These are phyloP conservation scores for Graphilbum sp. DNA, from an alignment of 2,329 filamentous ascomycete species.

Conservation along the genomic window DNA sequence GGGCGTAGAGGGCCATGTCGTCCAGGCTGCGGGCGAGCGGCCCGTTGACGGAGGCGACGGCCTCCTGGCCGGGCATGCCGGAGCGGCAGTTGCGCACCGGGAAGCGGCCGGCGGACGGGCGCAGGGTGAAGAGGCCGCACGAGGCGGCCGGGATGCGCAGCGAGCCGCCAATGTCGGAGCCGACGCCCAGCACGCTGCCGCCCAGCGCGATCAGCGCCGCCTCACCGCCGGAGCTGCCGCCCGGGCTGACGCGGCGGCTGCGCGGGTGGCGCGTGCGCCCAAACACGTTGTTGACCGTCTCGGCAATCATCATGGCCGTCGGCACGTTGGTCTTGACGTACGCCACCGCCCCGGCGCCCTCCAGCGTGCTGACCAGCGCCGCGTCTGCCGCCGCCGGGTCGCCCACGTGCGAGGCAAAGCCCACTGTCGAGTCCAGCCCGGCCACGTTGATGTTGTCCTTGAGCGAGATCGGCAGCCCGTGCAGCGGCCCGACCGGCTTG, in stretches of 20 bases:
- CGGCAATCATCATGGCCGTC: constrained; percentile 51
- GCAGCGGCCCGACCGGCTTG: constrained; percentile 41
- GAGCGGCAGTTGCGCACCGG: constrained; percentile 35
- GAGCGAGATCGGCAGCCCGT: constrained; percentile 47
- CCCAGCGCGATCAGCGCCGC: constrained; percentile 41
- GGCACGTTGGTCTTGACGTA: constrained; percentile 42
- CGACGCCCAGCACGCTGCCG: constrained; percentile 44
- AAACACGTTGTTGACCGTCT: constrained; percentile 48
- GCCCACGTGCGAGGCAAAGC: constrained; percentile 45
- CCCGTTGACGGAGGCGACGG: constrained; percentile 46
- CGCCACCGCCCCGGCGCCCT: constrained; percentile 32
- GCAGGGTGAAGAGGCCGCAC: constrained; percentile 39
- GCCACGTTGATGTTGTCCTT: constrained; percentile 55
- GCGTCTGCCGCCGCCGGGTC: constrained; percentile 32
- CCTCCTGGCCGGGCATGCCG: constrained; percentile 48
- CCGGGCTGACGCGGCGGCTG: constrained; percentile 41
- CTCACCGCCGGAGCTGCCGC: constrained; percentile 53
- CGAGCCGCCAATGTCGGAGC: constrained; percentile 46
- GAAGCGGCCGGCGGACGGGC: constrained; percentile 42
- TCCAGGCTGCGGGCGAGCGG: constrained; percentile 39
- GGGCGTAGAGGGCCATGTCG: constrained; percentile 39
- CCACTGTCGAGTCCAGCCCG: constrained; percentile 44
- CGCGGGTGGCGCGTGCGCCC: constrained; percentile 46
- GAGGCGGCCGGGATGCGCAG: constrained; percentile 37
- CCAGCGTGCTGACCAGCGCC: constrained; percentile 23